phyloP scores from a whole-genome alignment of 768 basidiomycete genomes.

The Neoboletus brunneissimus region DNA sequence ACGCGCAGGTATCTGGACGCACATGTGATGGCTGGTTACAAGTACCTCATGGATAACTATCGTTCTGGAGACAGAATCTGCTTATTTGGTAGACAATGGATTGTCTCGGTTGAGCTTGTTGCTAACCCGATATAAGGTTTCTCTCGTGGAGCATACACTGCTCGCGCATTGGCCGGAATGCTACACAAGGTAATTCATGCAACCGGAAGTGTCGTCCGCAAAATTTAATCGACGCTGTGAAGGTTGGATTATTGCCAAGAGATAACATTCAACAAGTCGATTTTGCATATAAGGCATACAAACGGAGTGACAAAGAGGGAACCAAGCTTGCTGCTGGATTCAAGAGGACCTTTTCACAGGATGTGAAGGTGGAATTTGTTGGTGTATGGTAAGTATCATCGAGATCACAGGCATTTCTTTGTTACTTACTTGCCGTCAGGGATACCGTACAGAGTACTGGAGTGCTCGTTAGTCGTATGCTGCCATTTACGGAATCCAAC shows the following conservation, averaged over 20 bases:
- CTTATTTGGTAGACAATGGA: slow-evolving; percentile 52
- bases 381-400: slow-evolving; percentile 62
- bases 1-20: slow-evolving; percentile 58
- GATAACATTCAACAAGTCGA: slow-evolving; percentile 68
- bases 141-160: slow-evolving; percentile 67
- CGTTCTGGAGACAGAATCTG: slow-evolving; percentile 70
- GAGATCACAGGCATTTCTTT: not conserved
- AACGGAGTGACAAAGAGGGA: slow-evolving; percentile 45
- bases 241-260: slow-evolving; percentile 70
- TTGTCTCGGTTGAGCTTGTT: not conserved
- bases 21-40: slow-evolving; percentile 75
- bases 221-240: not conserved
- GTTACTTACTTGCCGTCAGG: slow-evolving; percentile 37
- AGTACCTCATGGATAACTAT: slow-evolving; percentile 78
- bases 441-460: slow-evolving; percentile 82
- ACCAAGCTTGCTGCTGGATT: slow-evolving; percentile 57
- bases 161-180: slow-evolving; percentile 73
- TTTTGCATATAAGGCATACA: slow-evolving; percentile 76
- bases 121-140: slow-evolving; percentile 51
- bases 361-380: slow-evolving; percentile 73
- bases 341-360: slow-evolving; percentile 66
- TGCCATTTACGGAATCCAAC: slow-evolving; percentile 70
- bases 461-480: slow-evolving; percentile 49
- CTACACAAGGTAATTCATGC: slow-evolving; percentile 53
- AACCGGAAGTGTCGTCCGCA: not conserved